Base-by-base conservation (phyloP, 2,329 filamentous ascomycete genomes). In the Teratosphaeria destructans region DNA sequence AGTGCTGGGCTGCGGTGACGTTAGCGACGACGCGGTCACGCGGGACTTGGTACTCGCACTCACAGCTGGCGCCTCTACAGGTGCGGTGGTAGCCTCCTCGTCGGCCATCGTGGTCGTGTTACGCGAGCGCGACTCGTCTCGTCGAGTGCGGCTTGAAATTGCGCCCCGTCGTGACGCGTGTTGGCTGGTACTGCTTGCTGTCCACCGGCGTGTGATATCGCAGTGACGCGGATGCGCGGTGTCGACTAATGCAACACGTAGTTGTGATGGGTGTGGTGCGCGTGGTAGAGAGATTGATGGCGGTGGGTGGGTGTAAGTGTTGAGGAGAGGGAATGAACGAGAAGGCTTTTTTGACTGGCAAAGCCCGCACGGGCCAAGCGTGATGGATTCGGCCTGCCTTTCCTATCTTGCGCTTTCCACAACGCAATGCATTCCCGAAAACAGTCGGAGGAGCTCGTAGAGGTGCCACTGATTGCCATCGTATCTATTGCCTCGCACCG, bases 21-120 rank as follows among this genome's bases (percentile, higher is more conserved):
- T 70, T 59, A 68, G 67, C 65, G 60, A 60, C 56, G 65, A 52
- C 49, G 55, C 62, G 43, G 29, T 60, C 61, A 58, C 27, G 57
- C 27, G 39, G 56, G 54, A 32, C 39, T 16, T 47, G 14, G 29
- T 53, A 67, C 66, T 67, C 27, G 16, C 16, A 32, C 53, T 54
- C 64, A 70, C 68, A 29, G 65, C 61, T 63, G 61, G 64, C 63
- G 65, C 65, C 49, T 69, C 68, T 23, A 64, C 66, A 52, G 68
- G 61, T 52, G 63, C 65, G 54, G 63, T 63, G 60, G 64, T 63
- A 54, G 62, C 59, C 39, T 64, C 59, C 60, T 69, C 70, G 54
- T 73, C 71, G 54, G 68, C 66, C 71, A 73, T 73, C 54, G 59
- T 60, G 60, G 56, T 60, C 53, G 54, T 60, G 57, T 58, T 55